A percentile compares a stretch with the other conserved stretches of the same genome.
Evolutionary conservation across 495 filamentous ascomycete genomes (phyloP).

Genomic region (Aspergillus hancockii): DNA sequence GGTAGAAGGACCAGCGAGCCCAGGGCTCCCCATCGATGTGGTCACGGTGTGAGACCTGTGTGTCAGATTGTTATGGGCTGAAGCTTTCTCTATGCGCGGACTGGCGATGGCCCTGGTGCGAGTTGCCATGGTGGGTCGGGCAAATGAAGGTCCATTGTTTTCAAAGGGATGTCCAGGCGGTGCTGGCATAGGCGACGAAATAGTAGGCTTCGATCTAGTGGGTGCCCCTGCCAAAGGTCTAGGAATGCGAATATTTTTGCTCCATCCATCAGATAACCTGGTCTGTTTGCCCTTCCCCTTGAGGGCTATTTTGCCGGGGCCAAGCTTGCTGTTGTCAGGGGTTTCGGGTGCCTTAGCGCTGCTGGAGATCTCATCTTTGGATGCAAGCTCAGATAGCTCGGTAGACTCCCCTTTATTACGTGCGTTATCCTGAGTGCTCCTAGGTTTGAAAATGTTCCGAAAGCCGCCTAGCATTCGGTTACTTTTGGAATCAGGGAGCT

Average conservation of each 20-base stretch:
- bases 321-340: not conserved
- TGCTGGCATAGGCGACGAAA: not conserved
- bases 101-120: slow-evolving; percentile 15
- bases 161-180: slow-evolving; percentile 2
- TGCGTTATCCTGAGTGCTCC: slow-evolving; percentile 13
- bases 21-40: slow-evolving; percentile 20
- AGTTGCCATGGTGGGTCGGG: slow-evolving; percentile 18
- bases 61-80: not conserved
- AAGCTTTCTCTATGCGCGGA: not conserved
- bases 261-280: slow-evolving; percentile 12
- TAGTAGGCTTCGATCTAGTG: not conserved
- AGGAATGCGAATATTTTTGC: slow-evolving; percentile 16
- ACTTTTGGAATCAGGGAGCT: slow-evolving; percentile 11
- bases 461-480: slow-evolving; percentile 20
- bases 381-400: not conserved
- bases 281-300: slow-evolving; percentile 14
- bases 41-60: slow-evolving; percentile 14
- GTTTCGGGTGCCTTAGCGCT: not conserved
- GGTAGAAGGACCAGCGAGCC: not conserved
- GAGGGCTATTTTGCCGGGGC: slow-evolving; percentile 2
- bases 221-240: slow-evolving; percentile 5
- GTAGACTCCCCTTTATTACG: slow-evolving; percentile 9
- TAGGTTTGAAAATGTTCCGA: slow-evolving; percentile 25
- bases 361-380: slow-evolving; percentile 2
- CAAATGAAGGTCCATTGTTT: slow-evolving; percentile 16